Conservation (phyloP, 2,329 filamentous ascomycete genomes). For the Hirsutella thompsonii region DNA sequence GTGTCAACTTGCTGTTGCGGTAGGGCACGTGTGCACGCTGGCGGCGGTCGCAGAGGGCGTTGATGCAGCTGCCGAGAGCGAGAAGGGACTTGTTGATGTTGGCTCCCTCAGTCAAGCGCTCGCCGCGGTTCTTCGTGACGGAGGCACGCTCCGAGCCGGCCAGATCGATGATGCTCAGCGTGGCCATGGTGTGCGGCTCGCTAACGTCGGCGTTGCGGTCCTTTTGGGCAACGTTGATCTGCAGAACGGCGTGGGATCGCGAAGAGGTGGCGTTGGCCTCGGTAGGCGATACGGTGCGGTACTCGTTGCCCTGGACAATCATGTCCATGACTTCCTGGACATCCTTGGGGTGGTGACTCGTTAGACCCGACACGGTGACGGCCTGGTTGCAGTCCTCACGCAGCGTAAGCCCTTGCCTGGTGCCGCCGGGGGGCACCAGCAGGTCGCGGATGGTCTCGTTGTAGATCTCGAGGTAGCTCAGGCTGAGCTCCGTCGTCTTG, state of each 20-base stretch:
- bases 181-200: conserved; percentile 96
- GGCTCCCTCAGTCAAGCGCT: conserved; percentile 80
- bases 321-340: conserved; percentile 99
- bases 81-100: conserved; percentile 99
- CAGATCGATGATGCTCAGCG: conserved; percentile 93
- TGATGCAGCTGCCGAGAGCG: conserved; percentile 92
- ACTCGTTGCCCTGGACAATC: conserved; percentile 90
- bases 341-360: conserved; percentile 80
- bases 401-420: conserved; percentile 76
- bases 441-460: conserved; percentile 97
- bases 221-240: conserved; percentile 92
- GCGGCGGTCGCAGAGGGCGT: conserved; percentile 85
- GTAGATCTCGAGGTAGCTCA: conserved; percentile 97
- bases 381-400: conserved; percentile 89
- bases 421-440: conserved; percentile 63
- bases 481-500: conserved; percentile 77
- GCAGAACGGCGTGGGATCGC: conserved; percentile 88
- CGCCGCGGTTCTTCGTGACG: conserved; percentile 91
- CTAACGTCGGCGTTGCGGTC: conserved; percentile 85
- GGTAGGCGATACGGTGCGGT: conserved; percentile 89
- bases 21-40: conserved; percentile 94
- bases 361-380: conserved; percentile 81
- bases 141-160: conserved; percentile 93
- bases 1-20: conserved; percentile 92
- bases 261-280: conserved; percentile 97